Conservation (phyloP, 1,284 basidiomycete species). For the Phellopilus nigrolimitatus region DNA sequence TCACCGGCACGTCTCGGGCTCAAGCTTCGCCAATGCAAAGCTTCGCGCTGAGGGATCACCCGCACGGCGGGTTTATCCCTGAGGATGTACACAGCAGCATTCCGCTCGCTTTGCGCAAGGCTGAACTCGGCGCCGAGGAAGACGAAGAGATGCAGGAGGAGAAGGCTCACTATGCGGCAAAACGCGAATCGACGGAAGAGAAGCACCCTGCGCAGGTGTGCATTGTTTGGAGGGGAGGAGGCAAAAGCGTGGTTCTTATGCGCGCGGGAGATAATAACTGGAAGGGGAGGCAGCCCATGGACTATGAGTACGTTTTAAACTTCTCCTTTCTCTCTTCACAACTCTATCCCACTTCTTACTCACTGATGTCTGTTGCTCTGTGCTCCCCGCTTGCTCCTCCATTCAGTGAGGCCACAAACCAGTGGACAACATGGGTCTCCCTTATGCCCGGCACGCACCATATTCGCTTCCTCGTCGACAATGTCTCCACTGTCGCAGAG, state of each 20-base stretch:
- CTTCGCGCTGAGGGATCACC: slow-evolving; percentile 27
- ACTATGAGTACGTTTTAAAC: slow-evolving; percentile 48
- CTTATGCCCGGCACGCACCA: slow-evolving; percentile 92
- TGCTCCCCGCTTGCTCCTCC: slow-evolving; percentile 7
- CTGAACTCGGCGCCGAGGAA: slow-evolving; percentile 25
- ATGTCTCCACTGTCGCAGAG: slow-evolving; percentile 73
- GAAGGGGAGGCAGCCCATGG: slow-evolving; percentile 61
- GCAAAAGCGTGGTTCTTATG: slow-evolving; percentile 55
- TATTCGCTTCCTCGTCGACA: slow-evolving; percentile 95
- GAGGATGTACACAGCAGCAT: slow-evolving; percentile 62
- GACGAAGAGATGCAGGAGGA: slow-evolving; percentile 28
- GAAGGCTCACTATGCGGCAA: slow-evolving; percentile 20
- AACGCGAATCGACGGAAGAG: slow-evolving; percentile 31
- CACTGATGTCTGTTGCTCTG: slow-evolving; percentile 7
- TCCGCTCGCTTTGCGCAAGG: slow-evolving; percentile 48
- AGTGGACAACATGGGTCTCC: slow-evolving; percentile 43
- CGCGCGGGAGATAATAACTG: slow-evolving; percentile 70
- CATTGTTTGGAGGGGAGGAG: slow-evolving; percentile 62
- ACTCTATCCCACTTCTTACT: not conserved
- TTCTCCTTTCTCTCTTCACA: not conserved
- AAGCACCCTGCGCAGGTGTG: slow-evolving; percentile 43
- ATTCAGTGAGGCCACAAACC: slow-evolving; percentile 32
- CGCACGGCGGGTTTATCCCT: slow-evolving; percentile 37
- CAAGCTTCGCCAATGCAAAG: slow-evolving; percentile 19
- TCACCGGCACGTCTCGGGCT: slow-evolving; percentile 25